phyloP scores from a whole-genome alignment of 169 alveolate species.

The Plasmodium vivax region DNA sequence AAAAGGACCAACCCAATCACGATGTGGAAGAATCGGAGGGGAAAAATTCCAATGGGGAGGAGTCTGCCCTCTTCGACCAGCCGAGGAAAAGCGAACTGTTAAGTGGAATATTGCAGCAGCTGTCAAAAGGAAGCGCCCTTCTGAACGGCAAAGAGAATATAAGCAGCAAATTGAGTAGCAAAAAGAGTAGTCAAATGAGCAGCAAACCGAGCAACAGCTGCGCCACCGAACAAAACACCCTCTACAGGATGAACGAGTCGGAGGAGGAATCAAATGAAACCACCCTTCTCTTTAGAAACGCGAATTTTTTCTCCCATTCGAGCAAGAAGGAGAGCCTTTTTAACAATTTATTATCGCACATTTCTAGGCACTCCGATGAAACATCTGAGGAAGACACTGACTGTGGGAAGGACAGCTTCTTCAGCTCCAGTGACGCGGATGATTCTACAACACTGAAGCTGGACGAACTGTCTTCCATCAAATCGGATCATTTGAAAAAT shows the following conservation, averaged over 20 bases:
- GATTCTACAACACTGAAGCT: slow-evolving; percentile 6
- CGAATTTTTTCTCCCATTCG: not conserved
- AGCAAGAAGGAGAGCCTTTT: not conserved
- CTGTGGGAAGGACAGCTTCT: slow-evolving; percentile 63
- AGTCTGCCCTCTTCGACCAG: not conserved
- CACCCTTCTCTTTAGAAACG: not conserved
- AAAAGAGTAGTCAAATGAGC: no score
- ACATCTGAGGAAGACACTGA: slow-evolving; percentile 56
- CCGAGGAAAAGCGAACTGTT: not conserved
- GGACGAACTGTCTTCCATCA: not conserved
- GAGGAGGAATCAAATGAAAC: slow-evolving; percentile 11
- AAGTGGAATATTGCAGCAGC: not conserved
- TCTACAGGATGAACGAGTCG: not conserved
- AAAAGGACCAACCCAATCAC: not conserved
- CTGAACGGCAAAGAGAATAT: not conserved
- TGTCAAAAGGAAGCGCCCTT: not conserved
- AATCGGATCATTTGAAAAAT: slow-evolving; percentile 4
- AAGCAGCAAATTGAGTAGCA: not conserved
- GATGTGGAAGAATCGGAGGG: not conserved
- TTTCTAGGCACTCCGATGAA: slow-evolving; percentile 18
- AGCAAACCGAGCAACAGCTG: not conserved
- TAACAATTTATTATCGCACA: slow-evolving; percentile 9
- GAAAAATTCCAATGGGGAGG: not conserved
- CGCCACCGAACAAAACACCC: not conserved
- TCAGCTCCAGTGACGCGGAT: slow-evolving; percentile 53